A percentile compares a stretch with the other conserved stretches of the same genome.
These are phyloP conservation scores for Pistacia atlantica DNA, from an alignment of 345 rosid genomes.

Conservation along the genomic window DNA sequence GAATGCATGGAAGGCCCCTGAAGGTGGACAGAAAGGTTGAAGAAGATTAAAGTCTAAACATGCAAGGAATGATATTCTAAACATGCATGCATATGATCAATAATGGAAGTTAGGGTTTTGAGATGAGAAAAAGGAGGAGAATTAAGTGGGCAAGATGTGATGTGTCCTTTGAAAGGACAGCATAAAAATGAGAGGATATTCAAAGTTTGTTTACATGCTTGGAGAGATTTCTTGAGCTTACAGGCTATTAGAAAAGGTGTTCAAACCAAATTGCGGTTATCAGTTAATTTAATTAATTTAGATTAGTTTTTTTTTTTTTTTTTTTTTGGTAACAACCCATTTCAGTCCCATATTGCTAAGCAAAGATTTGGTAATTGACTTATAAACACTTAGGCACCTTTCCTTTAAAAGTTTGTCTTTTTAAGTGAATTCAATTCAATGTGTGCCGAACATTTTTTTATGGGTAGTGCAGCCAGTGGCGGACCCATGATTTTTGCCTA, in stretches of 20 bases:
- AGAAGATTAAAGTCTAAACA: not conserved
- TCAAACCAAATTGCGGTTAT: not conserved
- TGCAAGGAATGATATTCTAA: not conserved
- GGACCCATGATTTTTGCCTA: too few species aligned
- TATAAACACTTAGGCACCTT: too few species aligned
- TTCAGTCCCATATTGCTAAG: too few species aligned
- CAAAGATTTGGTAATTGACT: too few species aligned
- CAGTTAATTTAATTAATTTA: not conserved
- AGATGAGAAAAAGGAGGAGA: slow-evolving; percentile 3
- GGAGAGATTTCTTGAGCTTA: not conserved
- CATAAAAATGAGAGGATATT: not conserved
- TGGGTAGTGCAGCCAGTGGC: too few species aligned
- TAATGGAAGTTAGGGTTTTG: not conserved
- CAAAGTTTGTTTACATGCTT: not conserved
- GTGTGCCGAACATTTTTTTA: too few species aligned
- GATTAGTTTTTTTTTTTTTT: too few species aligned
- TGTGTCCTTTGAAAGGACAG: not conserved
- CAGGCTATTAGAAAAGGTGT: not conserved
- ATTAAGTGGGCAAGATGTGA: not conserved
- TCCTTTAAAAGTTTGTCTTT: too few species aligned
- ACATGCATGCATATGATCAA: not conserved
- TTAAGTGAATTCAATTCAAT: too few species aligned
- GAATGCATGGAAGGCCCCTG: not conserved
- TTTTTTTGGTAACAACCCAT: too few species aligned
- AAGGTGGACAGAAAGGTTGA: not conserved